Evolutionary conservation across 768 basidiomycete genomes (phyloP).

Genomic region (Mycena epipterygia): DNA sequence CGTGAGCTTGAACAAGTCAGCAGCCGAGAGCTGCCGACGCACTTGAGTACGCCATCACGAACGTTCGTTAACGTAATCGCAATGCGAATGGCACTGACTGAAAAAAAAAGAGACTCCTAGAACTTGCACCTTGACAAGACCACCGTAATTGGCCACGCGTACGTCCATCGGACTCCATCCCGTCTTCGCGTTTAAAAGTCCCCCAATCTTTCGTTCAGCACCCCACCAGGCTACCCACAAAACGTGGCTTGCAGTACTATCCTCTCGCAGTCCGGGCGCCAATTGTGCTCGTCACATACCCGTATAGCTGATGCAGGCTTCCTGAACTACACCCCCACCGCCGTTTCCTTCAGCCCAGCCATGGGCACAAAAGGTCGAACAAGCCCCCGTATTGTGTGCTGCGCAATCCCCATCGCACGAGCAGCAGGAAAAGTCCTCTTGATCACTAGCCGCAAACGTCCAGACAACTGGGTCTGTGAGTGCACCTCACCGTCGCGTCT

Average conservation of each 20-base stretch:
- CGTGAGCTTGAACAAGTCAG: no score
- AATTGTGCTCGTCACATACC: constrained; percentile 37
- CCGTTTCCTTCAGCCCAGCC: constrained; percentile 32
- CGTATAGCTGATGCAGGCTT: constrained; percentile 46
- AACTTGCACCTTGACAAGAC: constrained; percentile 21
- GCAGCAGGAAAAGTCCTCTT: constrained; percentile 84
- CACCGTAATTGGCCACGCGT: constrained; percentile 20
- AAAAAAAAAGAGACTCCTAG: no score
- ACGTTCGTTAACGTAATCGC: no score
- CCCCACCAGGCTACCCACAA: constrained; percentile 3
- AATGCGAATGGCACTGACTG: no score
- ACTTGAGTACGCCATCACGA: no score
- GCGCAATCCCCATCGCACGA: constrained; percentile 87
- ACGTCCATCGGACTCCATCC: not conserved
- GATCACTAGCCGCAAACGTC: constrained; percentile 87
- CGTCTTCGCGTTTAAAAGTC: constrained; percentile 8
- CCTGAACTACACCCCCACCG: constrained; percentile 37
- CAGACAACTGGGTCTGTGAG: constrained; percentile 91
- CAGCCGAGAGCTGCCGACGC: no score
- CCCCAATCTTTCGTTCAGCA: not conserved
- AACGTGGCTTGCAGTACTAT: not conserved
- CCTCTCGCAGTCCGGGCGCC: constrained; percentile 34
- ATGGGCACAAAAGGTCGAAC: constrained; percentile 83
- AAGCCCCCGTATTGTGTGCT: constrained; percentile 89
- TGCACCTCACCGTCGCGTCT: constrained; percentile 45